These are phyloP conservation scores for Waltergamsia citrina DNA, from an alignment of 2,329 filamentous ascomycete species.

Conservation along the genomic window DNA sequence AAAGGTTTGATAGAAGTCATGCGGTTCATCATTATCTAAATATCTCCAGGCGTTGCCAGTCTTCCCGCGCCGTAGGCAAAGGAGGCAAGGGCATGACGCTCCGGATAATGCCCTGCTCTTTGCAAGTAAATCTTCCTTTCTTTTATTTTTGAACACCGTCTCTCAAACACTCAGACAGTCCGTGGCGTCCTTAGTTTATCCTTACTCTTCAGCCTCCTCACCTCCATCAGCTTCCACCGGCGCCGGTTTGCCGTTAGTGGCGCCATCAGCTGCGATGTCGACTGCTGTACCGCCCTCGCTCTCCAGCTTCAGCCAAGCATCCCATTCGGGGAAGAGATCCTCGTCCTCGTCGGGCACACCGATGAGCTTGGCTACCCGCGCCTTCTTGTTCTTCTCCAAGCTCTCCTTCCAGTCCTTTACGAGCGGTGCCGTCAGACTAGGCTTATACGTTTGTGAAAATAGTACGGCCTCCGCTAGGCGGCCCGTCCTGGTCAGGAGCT, in stretches of 20 bases:
- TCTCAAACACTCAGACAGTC: no score
- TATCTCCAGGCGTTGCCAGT: no score
- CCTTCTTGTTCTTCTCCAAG: conserved; percentile 78
- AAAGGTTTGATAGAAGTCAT: no score
- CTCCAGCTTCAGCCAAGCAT: conserved; percentile 78
- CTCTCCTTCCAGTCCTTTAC: conserved; percentile 74
- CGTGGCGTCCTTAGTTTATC: no score
- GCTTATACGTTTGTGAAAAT: conserved; percentile 93
- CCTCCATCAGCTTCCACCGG: conserved; percentile 4
- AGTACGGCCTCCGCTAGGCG: conserved; percentile 79
- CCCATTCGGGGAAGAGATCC: conserved; percentile 94
- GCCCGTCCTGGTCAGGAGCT: conserved; percentile 69
- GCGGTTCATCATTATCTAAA: no score
- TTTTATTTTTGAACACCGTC: conserved; percentile 2
- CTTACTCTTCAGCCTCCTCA: background rate
- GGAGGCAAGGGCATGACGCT: no score
- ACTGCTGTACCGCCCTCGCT: conserved; percentile 45
- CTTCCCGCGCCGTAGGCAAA: no score
- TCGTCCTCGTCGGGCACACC: conserved; percentile 74
- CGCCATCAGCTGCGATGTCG: background rate
- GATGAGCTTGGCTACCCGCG: conserved; percentile 73
- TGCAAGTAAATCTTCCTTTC: background rate
- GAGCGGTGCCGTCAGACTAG: conserved; percentile 58
- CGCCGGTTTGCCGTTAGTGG: conserved; percentile 15
- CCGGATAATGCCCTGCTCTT: background rate